phyloP scores from a whole-genome alignment of 192 early-diverging fungal genomes.

The Jimgerdemannia lactiflua region DNA sequence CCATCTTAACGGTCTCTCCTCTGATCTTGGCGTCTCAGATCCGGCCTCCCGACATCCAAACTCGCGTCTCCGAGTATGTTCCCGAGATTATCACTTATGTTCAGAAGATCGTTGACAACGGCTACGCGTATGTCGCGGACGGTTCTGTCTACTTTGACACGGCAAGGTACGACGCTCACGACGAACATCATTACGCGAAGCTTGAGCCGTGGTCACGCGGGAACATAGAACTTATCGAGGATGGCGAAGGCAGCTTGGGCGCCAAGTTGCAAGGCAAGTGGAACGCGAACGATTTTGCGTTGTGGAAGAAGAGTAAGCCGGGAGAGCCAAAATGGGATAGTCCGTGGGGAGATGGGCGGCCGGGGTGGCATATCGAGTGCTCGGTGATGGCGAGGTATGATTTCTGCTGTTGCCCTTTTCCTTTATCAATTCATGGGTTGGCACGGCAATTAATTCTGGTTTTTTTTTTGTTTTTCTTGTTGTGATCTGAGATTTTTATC shows the following conservation, averaged over 20 bases:
- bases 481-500: no score
- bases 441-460: background rate
- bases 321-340: conserved; percentile 95
- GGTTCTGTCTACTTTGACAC: conserved; percentile 98
- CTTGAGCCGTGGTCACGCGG: conserved; percentile 87
- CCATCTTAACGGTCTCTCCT: background rate
- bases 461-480: background rate
- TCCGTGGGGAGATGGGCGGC: conserved; percentile 91
- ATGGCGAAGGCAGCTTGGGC: conserved; percentile 89
- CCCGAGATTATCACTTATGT: conserved; percentile 92
- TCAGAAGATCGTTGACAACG: conserved; percentile 91
- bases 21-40: conserved; percentile 32
- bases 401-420: background rate
- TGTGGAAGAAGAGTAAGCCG: conserved; percentile 94
- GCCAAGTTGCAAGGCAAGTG: conserved; percentile 64
- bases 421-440: no score
- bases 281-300: conserved; percentile 83
- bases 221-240: conserved; percentile 76
- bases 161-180: conserved; percentile 69
- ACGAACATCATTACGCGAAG: conserved; percentile 92
- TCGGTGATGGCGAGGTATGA: conserved; percentile 85
- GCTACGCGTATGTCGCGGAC: conserved; percentile 89
- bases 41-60: conserved; percentile 81
- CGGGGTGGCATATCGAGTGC: conserved; percentile 99
- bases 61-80: conserved; percentile 96